Base-by-base conservation (phyloP, 768 basidiomycete genomes). In the Pholiota microspora region DNA sequence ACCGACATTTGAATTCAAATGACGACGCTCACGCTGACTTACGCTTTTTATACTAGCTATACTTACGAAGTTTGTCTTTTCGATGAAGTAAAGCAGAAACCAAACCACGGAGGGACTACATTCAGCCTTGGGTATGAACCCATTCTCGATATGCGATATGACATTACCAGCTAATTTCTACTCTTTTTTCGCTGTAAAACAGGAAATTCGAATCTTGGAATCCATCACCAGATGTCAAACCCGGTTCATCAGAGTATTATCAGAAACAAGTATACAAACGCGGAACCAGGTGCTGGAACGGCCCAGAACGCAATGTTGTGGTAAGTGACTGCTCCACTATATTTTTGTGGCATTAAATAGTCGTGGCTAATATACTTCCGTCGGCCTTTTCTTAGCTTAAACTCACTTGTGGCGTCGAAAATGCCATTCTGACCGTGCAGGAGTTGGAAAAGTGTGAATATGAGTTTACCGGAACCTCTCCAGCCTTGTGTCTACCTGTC, bases 381-480 rank as follows among this genome's bases (percentile, higher is more conserved):
- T 16, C 21, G 45, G 45, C 24, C 12, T 56, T 16, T 32, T 49
- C 48, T 23, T 56, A 95, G 91, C 80, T 99, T 25, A 73, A 91
- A 45, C 71, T 97, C 50, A 75, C 83, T 2, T 99, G 97, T 61
- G 97, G 94, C 4, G 85, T 80, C 1, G 88, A 94, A 64, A 98
- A 98, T 64, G 79, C 78, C 3, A 70, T 99, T 29, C 70, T 87
- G 12, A 80, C 84, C 1, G 84, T 98, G 4, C 79, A 80, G 42
- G 97, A 99, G 72, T 80, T 95, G 16, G 94, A 98, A 71, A 98
- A 98, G 74, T 98, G 96, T 73, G 93, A 95, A 70, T 98, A 98
- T 64, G 84, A 87, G 64, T 82, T 94, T 64, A 91, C 84, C 8
- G 94, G 81, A 21, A 94, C 92, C 31, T 82, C 84, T 0, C 94